Evolutionary conservation across 345 rosid genomes (phyloP), one percentile per base, ranked within the genome.

Genomic region (Acer negundo): DNA sequence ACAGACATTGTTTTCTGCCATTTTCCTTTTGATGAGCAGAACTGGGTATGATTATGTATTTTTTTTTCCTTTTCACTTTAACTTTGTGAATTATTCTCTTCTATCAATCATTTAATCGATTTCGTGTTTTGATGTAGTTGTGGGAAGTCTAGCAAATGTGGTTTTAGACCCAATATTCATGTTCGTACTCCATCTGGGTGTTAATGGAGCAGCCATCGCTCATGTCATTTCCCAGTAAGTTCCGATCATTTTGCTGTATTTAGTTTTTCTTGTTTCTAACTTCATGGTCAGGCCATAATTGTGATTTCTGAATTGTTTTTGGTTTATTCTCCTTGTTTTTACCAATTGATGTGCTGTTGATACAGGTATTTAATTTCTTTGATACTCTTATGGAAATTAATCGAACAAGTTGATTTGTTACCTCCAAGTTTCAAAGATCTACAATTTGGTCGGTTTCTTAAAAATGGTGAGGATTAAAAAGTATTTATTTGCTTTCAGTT

Each of bases 201-300:
- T 90, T 61, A 83, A 81, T 66, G 92, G 91, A n/a, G 90, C 93
- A 16, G 93, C 93, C 70, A 85, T 91, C 40, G 90, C 93, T 58
- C 93, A 88, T 81, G 90, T 89, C n/a, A 75, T 87, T 74, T 88
- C 92, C 46, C 46, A 42, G 46, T 42, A 42, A 42, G 46, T 42
- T 42, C 46, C 2, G 1, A 42, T 56, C 90, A 51, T 67, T 35
- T 35, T 4, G 38, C 38, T 35, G 38, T 35, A 35, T 35, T 35
- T 35, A 35, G 4, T 35, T 44, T 55, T 24, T 44, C 44, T 31
- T 56, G 19, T 20, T 49, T 70, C 35, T 55, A 22, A 75, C 49
- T 26, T 56, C 51, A 19, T 73, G 24, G 62, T 66, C 35, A 26
- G 8, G 20, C 58, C 61, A 24, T 69, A 22, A 26, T 0, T 53